Conservation (phyloP, 208 protist genomes). For the Crithidia bombi region DNA sequence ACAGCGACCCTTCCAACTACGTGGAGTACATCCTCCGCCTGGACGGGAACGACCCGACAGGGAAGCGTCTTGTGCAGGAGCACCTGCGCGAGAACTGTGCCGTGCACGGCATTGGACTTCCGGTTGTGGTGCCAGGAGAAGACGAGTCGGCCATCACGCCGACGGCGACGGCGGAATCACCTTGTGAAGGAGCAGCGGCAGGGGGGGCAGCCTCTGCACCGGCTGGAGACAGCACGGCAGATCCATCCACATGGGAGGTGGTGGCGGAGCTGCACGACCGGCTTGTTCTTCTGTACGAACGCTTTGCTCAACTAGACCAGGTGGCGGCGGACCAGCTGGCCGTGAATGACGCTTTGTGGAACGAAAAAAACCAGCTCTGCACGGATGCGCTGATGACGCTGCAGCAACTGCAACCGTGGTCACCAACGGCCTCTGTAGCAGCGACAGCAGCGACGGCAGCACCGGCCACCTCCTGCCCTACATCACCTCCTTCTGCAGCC, state of each 20-base stretch:
- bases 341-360: conserved; percentile 4
- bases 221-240: background rate
- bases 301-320: conserved; percentile 20
- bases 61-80: conserved; percentile 45
- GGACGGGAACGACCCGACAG: conserved; percentile 25
- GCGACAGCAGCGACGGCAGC: background rate
- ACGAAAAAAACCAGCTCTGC: conserved; percentile 11
- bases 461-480: background rate
- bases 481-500: background rate
- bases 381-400: conserved; percentile 12
- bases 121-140: background rate
- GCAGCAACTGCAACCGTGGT: conserved; percentile 22
- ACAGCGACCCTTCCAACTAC: conserved; percentile 49
- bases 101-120: conserved; percentile 3
- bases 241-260: conserved; percentile 54
- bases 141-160: background rate
- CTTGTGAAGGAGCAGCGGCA: background rate
- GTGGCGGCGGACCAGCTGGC: conserved; percentile 19
- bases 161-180: background rate
- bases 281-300: conserved; percentile 32
- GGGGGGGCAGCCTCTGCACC: background rate
- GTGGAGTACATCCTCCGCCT: conserved; percentile 48
- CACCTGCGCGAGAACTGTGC: conserved; percentile 37
- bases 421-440: conserved; percentile 8
- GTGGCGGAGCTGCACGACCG: conserved; percentile 51